Base-by-base conservation (phyloP, 2,329 filamentous ascomycete genomes). In the Thelonectria rubi region DNA sequence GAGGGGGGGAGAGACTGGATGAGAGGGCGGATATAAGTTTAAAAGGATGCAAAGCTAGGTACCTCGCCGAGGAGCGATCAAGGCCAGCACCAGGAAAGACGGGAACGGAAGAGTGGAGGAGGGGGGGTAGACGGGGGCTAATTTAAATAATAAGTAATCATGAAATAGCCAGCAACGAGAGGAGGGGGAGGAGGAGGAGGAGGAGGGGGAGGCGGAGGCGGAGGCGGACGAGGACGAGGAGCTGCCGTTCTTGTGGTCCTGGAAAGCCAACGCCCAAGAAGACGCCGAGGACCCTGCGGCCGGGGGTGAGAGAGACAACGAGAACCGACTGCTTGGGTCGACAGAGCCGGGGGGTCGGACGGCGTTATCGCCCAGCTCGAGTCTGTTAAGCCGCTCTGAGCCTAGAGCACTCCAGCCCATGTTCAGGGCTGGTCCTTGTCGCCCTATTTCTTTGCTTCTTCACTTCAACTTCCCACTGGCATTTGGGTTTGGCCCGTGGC, bases 321-420 rank as follows among this genome's bases (percentile, higher is more conserved):
- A 34, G 64, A 70, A 68, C 69, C 69, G 69, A 70, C 66, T 70
- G 56, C 62, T 71, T 69, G 69, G 69, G 66, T 69, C 69, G 60
- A 59, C 32, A 65, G 57, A 64, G 60, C 65, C 49, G 51, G 59
- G 59, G 67, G 56, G 55, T 32, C 48, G 47, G 56, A 54, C 46
- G 51, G 32, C 45, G 64, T 55, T 65, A 62, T 67, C 62, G 56
- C 54, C 24, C 55, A 55, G 17, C 20, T 47, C 21, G 7, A 4
- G 11, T 11, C 12, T 47, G 43, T 68, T 59, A 67, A 62, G 55
- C 62, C 58, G 65, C 64, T 69, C 66, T 63, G 46, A 63, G 68
- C 60, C 56, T 66, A 65, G 57, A 55, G 53, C 24, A 30, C 18
- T 37, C 24, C 10, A 47, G 21, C 43, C 21, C 43, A n/a, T 7